phyloP scores from a whole-genome alignment of 371 early-diverging fungal genomes.

The Rhizopus arrhizus region DNA sequence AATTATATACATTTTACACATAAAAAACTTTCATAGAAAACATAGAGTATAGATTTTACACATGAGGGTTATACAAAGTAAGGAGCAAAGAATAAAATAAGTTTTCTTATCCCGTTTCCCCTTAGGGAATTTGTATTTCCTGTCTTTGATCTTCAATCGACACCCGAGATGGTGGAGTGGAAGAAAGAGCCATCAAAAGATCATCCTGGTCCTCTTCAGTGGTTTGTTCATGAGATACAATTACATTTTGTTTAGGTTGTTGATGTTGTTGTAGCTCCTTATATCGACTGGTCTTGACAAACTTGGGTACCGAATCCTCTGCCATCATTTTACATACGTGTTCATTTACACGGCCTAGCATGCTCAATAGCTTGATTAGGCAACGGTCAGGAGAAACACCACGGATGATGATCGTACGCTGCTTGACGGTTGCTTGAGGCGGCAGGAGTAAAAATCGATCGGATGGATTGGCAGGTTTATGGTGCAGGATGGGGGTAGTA shows the following conservation, averaged over 20 bases:
- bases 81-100: too few relatives aligned
- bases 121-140: background rate
- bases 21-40: too few relatives aligned
- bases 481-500: background rate
- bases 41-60: too few relatives aligned
- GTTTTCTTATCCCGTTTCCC: too few relatives aligned
- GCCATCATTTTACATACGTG: slow-evolving; percentile 78
- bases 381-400: slow-evolving; percentile 21
- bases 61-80: too few relatives aligned
- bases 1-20: too few relatives aligned
- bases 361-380: slow-evolving; percentile 34
- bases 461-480: background rate
- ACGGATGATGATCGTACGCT: slow-evolving; percentile 9
- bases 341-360: slow-evolving; percentile 65
- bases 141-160: slow-evolving; percentile 6
- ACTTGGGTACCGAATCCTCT: slow-evolving; percentile 78
- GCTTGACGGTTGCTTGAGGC: slow-evolving; percentile 11
- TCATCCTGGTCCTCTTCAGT: slow-evolving; percentile 2
- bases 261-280: slow-evolving; percentile 26
- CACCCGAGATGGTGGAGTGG: background rate
- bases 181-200: background rate
- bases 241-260: background rate
- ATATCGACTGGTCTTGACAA: slow-evolving; percentile 68
- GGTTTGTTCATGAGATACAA: background rate
- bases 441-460: slow-evolving; percentile 13